Percentiles rank a stretch among this genome's conserved stretches.
Conservation (phyloP, 1,284 basidiomycete species). For the Naganishia sp. region DNA sequence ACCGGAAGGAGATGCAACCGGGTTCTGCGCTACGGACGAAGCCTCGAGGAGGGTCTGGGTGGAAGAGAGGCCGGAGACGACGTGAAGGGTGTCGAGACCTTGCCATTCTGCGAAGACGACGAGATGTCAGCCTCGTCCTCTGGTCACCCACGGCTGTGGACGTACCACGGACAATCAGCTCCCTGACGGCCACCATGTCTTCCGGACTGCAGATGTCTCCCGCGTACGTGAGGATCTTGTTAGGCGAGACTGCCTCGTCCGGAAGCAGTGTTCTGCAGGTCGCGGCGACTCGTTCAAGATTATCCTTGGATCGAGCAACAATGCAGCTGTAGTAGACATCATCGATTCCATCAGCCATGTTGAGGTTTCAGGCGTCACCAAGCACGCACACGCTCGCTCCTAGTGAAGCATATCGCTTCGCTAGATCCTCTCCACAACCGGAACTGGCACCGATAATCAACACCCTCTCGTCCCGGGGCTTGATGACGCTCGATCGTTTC, state of each 20-base stretch:
- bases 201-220: slow-evolving; percentile 70
- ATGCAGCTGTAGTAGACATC: slow-evolving; percentile 57
- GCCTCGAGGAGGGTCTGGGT: slow-evolving; percentile 67
- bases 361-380: not conserved
- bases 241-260: slow-evolving; percentile 36
- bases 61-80: slow-evolving; percentile 83
- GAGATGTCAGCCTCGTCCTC: not conserved
- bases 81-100: slow-evolving; percentile 79
- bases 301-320: slow-evolving; percentile 67
- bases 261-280: slow-evolving; percentile 28
- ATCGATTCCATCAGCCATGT: not conserved
- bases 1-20: not conserved
- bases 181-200: slow-evolving; percentile 68
- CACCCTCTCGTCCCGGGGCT: slow-evolving; percentile 64
- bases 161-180: slow-evolving; percentile 62
- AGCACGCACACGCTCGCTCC: slow-evolving; percentile 64
- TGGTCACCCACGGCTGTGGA: slow-evolving; percentile 19
- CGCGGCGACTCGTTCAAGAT: slow-evolving; percentile 61
- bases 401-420: slow-evolving; percentile 67
- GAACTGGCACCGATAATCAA: slow-evolving; percentile 77
- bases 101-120: slow-evolving; percentile 63
- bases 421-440: slow-evolving; percentile 76
- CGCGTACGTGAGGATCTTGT: slow-evolving; percentile 50
- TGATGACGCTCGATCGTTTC: slow-evolving; percentile 47
- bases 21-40: slow-evolving; percentile 1